These are phyloP conservation scores for Tolypocladium sp. DNA, from an alignment of 2,329 filamentous ascomycete genomes.

Conservation along the genomic window DNA sequence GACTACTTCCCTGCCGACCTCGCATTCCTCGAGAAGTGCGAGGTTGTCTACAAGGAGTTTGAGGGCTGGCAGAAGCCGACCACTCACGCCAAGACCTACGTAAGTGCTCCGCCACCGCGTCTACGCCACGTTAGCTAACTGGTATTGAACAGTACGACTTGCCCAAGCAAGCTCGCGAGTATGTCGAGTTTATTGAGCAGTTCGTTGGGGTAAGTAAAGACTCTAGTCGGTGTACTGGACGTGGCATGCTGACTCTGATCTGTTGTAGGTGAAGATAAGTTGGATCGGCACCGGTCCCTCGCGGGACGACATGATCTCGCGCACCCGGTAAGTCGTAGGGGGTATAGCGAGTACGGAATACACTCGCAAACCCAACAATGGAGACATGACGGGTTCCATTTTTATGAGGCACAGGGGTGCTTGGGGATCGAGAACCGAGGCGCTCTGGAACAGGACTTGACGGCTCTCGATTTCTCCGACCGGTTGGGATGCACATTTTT, in stretches of 20 bases:
- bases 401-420: neutral
- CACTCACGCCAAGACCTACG: conserved; percentile 5
- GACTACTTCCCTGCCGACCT: conserved; percentile 5
- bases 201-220: conserved; percentile 47
- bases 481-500: neutral
- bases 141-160: conserved; percentile 22
- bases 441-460: neutral
- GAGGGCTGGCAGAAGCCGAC: conserved; percentile 6
- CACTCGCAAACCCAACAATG: neutral
- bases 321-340: conserved; percentile 2
- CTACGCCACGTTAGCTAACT: neutral
- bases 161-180: conserved; percentile 49
- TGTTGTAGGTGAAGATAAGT: conserved; percentile 28
- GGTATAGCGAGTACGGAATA: neutral
- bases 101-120: neutral
- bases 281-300: conserved; percentile 60
- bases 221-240: neutral
- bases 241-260: conserved; percentile 4
- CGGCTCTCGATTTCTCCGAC: neutral
- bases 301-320: conserved; percentile 52
- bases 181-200: conserved; percentile 57
- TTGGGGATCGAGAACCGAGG: neutral
- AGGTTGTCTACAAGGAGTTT: conserved; percentile 6
- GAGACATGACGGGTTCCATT: neutral
- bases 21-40: conserved; percentile 2